Evolutionary conservation across 129 eudicot species (phyloP), one percentile per base, ranked within the genome.

Genomic region (Helichrysum umbraculigerum): DNA sequence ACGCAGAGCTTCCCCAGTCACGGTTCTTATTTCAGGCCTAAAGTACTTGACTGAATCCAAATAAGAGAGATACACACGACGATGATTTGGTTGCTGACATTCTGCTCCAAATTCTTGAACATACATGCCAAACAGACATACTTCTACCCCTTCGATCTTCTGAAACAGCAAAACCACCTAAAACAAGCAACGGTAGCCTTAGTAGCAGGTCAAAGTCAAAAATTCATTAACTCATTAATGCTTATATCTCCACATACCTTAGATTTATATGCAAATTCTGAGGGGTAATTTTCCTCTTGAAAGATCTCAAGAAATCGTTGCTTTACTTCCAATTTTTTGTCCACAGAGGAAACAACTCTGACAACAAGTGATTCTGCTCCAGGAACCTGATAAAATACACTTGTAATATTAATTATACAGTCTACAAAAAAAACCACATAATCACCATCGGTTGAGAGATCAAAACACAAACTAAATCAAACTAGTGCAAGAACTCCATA

Each of bases 71-170:
- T 91, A 95, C 66, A 95, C 99, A 25, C 99, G 96, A 0, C 99
- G 97, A 64, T 95, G 94, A 81, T 95, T 95, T 71, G 99, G 99
- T 84, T 86, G 97, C 75, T 82, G 83, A 73, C 97, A 87, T 61
- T 95, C 97, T 47, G 99, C 80, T 72, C 99, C 99, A 72, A 91
- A 95, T 82, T 95, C 99, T 80, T 95, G 99, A 72, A 95, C 97
- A 84, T 91, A 95, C 99, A 95, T 95, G 78, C 99, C 99, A 86
- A 89, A 95, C 60, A 95, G 79, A 85, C 99, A 95, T 59, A 95
- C 99, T 88, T 95, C 99, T 33, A 95, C 99, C 68, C 99, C 99
- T 85, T 95, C 99, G 62, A 91, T 95, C 84, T 88, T 91, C 82
- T 95, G 99, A 83, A 95, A 95, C 68, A 95, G 75, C 78, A 95